Evolutionary conservation across 768 basidiomycete species (phyloP).

Genomic region (Neoboletus magnificus): DNA sequence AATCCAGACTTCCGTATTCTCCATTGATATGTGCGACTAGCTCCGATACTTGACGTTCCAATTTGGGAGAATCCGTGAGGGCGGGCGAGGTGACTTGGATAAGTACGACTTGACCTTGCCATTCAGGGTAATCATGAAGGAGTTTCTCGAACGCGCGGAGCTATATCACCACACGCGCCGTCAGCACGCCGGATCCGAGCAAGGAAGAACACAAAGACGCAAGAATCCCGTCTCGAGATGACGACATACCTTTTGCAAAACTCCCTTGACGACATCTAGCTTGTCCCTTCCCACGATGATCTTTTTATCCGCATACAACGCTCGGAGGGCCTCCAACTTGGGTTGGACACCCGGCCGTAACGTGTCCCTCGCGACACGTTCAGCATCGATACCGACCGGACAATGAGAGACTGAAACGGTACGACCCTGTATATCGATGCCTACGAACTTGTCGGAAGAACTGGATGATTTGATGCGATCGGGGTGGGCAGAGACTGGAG

Average conservation of each 20-base stretch:
- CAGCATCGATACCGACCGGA: constrained; percentile 94
- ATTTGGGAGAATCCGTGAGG: constrained; percentile 85
- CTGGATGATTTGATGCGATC: constrained; percentile 6
- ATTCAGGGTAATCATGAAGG: constrained; percentile 89
- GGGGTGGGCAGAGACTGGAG: neutral
- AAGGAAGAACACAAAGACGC: neutral
- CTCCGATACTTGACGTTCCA: constrained; percentile 92
- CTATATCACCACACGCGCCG: constrained; percentile 34
- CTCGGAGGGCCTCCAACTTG: constrained; percentile 81
- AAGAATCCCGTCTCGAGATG: neutral
- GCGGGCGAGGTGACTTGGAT: constrained; percentile 89
- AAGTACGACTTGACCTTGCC: constrained; percentile 86
- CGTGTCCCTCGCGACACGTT: constrained; percentile 81
- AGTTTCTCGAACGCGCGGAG: constrained; percentile 95
- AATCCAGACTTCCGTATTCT: constrained; percentile 90
- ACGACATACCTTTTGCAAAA: constrained; percentile 78
- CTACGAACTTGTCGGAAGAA: constrained; percentile 21
- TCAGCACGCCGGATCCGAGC: neutral
- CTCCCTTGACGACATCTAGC: constrained; percentile 97
- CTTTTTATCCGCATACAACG: constrained; percentile 93
- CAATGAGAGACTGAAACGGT: constrained; percentile 82
- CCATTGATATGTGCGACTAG: constrained; percentile 95
- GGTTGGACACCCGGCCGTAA: constrained; percentile 81
- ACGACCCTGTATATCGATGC: constrained; percentile 85
- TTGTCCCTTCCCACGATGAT: constrained; percentile 98